Percentiles rank a stretch among this genome's conserved stretches.
Evolutionary conservation across 1,284 basidiomycete genomes (phyloP).

Genomic region (Pyrrhoderma noxium): DNA sequence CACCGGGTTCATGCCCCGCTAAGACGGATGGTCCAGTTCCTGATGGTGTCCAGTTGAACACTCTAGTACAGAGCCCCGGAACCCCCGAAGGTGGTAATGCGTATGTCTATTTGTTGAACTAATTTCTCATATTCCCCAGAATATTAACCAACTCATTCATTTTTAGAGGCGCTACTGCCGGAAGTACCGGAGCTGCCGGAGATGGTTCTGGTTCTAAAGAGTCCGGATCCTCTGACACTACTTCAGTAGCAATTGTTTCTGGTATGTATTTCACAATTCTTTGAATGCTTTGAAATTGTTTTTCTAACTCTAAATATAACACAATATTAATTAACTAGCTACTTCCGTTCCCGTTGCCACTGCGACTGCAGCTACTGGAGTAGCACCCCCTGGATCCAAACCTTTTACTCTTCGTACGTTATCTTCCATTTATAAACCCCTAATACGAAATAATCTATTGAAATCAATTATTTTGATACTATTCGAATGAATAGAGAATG

Average conservation of each 20-base stretch:
- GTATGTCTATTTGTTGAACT: conserved; percentile 4
- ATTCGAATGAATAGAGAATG: conserved; percentile 38
- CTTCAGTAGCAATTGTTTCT: conserved; percentile 17
- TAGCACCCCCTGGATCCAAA: conserved; percentile 17
- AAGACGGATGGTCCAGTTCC: conserved; percentile 31
- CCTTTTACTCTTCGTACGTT: conserved; percentile 18
- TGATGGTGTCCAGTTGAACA: conserved; percentile 22
- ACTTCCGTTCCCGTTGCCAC: conserved; percentile 32
- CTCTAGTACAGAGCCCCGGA: conserved; percentile 23
- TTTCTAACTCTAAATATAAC: no score
- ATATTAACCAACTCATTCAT: background rate
- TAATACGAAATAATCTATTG: conserved; percentile 1
- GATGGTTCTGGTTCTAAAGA: no score
- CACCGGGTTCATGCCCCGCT: conserved; percentile 36
- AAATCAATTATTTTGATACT: background rate
- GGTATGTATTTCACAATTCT: no score
- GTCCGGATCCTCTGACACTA: background rate
- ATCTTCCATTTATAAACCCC: background rate
- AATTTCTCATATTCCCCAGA: conserved; percentile 1
- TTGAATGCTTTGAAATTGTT: no score
- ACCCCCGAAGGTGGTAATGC: conserved; percentile 20
- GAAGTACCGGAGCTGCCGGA: background rate
- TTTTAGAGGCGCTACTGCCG: background rate
- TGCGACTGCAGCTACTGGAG: conserved; percentile 21
- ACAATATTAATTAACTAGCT: no score